phyloP scores from a whole-genome alignment of 116 monocot genomes.

The Dioscorea cayenensis region DNA sequence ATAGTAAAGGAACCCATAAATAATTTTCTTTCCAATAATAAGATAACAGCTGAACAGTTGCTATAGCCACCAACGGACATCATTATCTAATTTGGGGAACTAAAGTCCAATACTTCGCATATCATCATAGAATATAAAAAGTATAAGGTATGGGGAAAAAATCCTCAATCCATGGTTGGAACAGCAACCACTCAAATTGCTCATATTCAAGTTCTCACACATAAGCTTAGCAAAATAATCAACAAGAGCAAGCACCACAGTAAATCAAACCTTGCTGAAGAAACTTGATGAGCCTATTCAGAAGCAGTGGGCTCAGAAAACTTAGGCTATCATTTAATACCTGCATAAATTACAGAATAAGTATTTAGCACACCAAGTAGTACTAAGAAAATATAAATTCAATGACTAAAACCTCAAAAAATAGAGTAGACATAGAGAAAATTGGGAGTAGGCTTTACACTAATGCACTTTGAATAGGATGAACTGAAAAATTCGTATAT shows the following conservation, averaged over 20 bases:
- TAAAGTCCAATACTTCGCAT: no score
- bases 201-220: no score
- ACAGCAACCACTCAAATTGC: no score
- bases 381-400: neutral
- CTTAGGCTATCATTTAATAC: conserved; percentile 72
- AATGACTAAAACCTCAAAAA: neutral
- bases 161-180: no score
- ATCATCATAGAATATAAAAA: no score
- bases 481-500: neutral
- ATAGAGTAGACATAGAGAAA: neutral
- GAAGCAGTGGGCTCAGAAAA: conserved; percentile 76
- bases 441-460: neutral
- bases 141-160: no score
- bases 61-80: no score
- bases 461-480: neutral
- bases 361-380: neutral
- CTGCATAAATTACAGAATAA: conserved; percentile 28
- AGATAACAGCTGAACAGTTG: no score
- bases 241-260: neutral
- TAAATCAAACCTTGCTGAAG: conserved; percentile 67
- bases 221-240: neutral
- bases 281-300: conserved; percentile 76
- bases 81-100: no score
- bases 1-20: no score
- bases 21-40: no score